Evolutionary conservation across 2,329 filamentous ascomycete genomes (phyloP), one percentile per base, ranked within the genome.

Genomic region (Parafenestella ontariensis): DNA sequence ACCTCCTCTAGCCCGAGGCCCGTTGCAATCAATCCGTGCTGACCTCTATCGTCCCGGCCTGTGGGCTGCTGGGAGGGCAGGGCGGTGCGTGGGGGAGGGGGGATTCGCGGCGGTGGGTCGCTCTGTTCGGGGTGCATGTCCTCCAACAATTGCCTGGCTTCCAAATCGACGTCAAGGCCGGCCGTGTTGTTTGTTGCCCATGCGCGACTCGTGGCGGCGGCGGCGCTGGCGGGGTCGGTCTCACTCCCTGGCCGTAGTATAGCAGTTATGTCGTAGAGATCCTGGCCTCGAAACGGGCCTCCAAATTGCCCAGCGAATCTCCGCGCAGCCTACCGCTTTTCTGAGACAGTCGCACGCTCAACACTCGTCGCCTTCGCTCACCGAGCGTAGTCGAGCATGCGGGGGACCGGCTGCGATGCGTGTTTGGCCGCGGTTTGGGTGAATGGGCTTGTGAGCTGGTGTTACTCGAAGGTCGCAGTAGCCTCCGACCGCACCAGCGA

Each of bases 231-330:
- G 63, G 60, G 63, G 63, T 64, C 57, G 54, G 61, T 65, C 53
- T 49, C 48, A 54, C 56, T 56, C 61, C 65, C 52, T 61, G 61
- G 58, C 49, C 54, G 58, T 58, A 57, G 49, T 66, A 61, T 59
- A 62, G 63, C 58, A 47, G 49, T 55, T 64, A 64, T 59, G 46
- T 46, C 58, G 60, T 58, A 65, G 67, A 68, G 66, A 71, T 71
- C 71, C 66, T 57, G 65, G 69, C 64, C 51, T 52, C 57, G 46
- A 56, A 56, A 62, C 57, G 47, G 58, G 59, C 58, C 56, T 61
- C 49, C 40, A 66, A 41, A 56, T 51, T 59, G 61, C 34, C 46
- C 55, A 37, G 53, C 63, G 51, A 58, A 50, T 59, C 46, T 24
- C 23, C 28, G 26, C 18, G 36, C 18, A 36, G 26, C 33, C 26